Evolutionary conservation across 1,284 basidiomycete genomes (phyloP), one percentile per base, ranked within the genome.

Genomic region (Tylopilus sp.): DNA sequence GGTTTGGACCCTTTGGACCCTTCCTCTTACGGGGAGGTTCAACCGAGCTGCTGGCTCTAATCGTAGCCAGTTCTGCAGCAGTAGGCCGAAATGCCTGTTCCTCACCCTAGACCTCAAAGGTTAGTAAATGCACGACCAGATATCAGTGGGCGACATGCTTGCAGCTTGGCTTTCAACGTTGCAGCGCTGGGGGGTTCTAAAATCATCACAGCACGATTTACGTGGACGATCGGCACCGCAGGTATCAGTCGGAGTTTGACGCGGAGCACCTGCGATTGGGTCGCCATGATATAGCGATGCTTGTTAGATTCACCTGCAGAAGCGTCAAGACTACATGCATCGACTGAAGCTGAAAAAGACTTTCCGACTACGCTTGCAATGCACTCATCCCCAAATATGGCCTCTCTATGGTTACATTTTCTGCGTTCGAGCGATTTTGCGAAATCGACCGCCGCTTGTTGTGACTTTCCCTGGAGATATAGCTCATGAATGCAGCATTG

Each of bases 401-500:
- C 76, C 62, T 92, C 87, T 54, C 85, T 78, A 64, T 99, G 96
- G 66, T 98, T 98, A 67, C 96, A 99, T 70, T 89, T 91, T 54
- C 96, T 71, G 45, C 96, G 78, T 71, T 98, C 96, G 61, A 95
- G 97, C 1, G 74, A 79, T 71, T 98, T 98, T 1, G 96, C 95
- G 37, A 97, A 76, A 62, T 96, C 87, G 0, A 92, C 85, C 1
- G 84, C 81, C 1, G 76, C 68, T 61, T 96, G 92, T 28, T 78
- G 76, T 4, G 75, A 65, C 51, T 78, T 80, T 15, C 90, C 92
- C 51, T 86, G 78, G 2, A 89, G 75, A 69, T 97, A 97, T 2
- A 97, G 75, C 60, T 92, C 89, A 56, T 93, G 84, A 45, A 97
- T 90, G 64, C 87, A 93, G 66, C 94, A 97, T 66, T 97, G 94